Evolutionary conservation across 2,329 filamentous ascomycete species (phyloP).

Genomic region (Penicillium sclerotiorum): DNA sequence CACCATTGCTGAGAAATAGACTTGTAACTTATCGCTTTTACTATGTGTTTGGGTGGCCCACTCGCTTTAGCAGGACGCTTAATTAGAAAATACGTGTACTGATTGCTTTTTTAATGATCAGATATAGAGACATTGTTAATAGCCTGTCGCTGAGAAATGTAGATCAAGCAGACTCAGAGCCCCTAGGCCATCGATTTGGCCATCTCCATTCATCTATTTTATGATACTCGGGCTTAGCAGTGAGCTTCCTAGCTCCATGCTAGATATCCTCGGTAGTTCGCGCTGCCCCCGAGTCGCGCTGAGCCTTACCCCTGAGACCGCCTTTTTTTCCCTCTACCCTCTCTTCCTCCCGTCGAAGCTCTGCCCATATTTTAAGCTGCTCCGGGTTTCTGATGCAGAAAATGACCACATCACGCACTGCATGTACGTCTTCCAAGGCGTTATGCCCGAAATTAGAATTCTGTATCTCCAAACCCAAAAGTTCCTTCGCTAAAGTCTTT

Average conservation of each 20-base stretch:
- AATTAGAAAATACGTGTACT: no score
- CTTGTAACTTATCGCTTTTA: no score
- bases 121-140: no score
- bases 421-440: slow-evolving; percentile 54
- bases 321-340: neutral
- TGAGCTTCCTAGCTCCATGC: neutral
- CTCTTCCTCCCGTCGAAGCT: slow-evolving; percentile 6
- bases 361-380: slow-evolving; percentile 39
- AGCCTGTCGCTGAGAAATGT: no score
- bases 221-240: neutral
- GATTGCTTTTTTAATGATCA: no score
- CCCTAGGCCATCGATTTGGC: no score
- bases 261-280: neutral
- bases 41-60: no score
- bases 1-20: no score
- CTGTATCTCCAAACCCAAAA: slow-evolving; percentile 43
- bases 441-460: slow-evolving; percentile 45
- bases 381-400: slow-evolving; percentile 48
- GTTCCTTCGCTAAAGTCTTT: slow-evolving; percentile 36
- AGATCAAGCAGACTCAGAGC: no score
- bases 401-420: slow-evolving; percentile 53
- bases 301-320: no score
- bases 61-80: no score
- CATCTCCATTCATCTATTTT: no score
- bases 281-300: neutral